Evolutionary conservation across 2,329 filamentous ascomycete genomes (phyloP).

Genomic region (Stenocarpella maydis): DNA sequence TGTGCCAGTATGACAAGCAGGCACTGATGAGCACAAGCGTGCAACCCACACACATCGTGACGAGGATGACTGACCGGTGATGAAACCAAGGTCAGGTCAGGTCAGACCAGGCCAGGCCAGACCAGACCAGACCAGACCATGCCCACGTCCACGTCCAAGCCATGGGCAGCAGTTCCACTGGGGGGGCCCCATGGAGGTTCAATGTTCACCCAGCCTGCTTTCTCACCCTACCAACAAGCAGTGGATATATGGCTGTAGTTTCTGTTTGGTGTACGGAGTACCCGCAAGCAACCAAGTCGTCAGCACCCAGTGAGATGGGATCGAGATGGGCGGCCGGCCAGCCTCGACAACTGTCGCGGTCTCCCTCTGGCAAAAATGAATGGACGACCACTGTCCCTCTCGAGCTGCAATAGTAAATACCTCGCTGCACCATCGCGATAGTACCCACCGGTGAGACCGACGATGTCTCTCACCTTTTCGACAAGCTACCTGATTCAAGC

Average conservation of each 20-base stretch:
- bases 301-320: slow-evolving; percentile 13
- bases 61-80: not conserved
- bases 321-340: slow-evolving; percentile 10
- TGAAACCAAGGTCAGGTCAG: slow-evolving; percentile 16
- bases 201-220: not conserved
- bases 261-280: not conserved
- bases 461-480: not conserved
- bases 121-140: not conserved
- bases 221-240: not conserved
- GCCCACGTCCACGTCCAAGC: too few relatives aligned
- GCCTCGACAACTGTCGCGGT: not conserved
- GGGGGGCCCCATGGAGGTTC: not conserved
- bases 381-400: not conserved
- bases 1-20: not conserved
- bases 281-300: not conserved
- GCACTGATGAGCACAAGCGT: not conserved
- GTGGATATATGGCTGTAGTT: not conserved
- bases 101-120: not conserved
- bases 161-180: slow-evolving; percentile 1
- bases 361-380: not conserved
- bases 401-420: not conserved
- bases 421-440: slow-evolving; percentile 8
- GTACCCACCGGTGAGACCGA: not conserved
- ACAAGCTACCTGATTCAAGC: not conserved
- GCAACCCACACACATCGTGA: not conserved